Base-by-base conservation (phyloP, 306 rosid genomes). In the Pachyrhizus erosus region DNA sequence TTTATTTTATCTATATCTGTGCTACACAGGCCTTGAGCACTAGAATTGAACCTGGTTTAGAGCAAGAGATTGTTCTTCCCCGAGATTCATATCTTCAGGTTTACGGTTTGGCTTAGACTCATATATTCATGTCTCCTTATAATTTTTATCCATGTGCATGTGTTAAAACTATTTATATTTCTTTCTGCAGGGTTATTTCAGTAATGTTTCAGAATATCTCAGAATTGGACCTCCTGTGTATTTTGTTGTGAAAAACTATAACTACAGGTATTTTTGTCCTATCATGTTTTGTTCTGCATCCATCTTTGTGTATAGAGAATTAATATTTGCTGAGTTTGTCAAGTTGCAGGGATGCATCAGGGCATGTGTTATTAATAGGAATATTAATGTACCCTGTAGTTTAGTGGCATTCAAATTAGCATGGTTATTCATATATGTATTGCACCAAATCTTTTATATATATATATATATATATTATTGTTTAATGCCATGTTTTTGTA, bases 41-140 rank as follows among this genome's bases (percentile, higher is more conserved):
- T 42, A 91, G 99, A 84, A 87, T 96, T 89, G 91, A 96, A 80
- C 96, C 99, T 73, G 99, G 98, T 84, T 89, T 96, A 81, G 99
- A 96, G 86, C 99, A 96, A 86, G 83, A 93, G 82, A 92, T 92
- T 84, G 98, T 96, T 85, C 98, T 96, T 76, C 98, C 99, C 76
- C 90, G 88, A 82, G 98, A 96, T 70, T 96, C 99, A 26, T 96
- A 93, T 86, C 98, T 96, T 68, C 99, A 96, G 97, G 99, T 96
- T 80, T 78, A 66, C 67, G 83, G 37, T 57, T 78, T 64, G 72
- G 76, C 80, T 73, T 14, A 33, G 52, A 75, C 67, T 73, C 71
- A 51, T 46, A 12, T 31, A 7, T 80, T 76, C 27, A 20, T 49
- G 66, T 48, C 79, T 48, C 73, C n/a, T 75, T 81, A 26, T 31